Evolutionary conservation across 2,329 filamentous ascomycete species (phyloP).

Genomic region (Venturia pyrina): DNA sequence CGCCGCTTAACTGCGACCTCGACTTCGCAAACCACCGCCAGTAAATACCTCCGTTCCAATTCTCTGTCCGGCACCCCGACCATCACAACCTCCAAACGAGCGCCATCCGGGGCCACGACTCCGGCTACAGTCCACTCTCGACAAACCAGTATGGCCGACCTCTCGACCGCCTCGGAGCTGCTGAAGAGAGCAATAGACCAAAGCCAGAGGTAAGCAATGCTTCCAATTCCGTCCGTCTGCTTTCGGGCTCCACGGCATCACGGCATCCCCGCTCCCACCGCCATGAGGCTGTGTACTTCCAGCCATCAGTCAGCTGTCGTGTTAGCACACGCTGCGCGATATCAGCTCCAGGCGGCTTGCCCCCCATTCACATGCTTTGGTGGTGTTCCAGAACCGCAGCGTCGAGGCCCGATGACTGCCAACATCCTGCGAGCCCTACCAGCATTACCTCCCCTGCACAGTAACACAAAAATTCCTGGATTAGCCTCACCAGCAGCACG

Average conservation of each 20-base stretch:
- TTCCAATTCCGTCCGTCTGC: neutral
- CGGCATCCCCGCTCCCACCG: too few relatives aligned
- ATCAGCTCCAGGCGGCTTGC: neutral
- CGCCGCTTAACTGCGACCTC: neutral
- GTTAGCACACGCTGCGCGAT: neutral
- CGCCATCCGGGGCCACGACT: conserved; percentile 44
- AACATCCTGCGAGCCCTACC: conserved; percentile 15
- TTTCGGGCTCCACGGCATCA: neutral
- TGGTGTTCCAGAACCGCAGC: neutral
- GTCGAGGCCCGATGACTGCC: conserved; percentile 10
- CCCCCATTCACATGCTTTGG: conserved; percentile 5
- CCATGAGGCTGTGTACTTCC: neutral
- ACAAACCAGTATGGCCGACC: neutral
- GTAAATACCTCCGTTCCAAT: neutral
- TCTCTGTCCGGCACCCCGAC: neutral
- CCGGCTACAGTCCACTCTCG: conserved; percentile 16
- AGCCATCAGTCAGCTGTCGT: too few relatives aligned
- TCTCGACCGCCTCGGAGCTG: neutral
- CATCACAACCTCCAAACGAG: neutral
- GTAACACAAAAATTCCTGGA: conserved; percentile 24
- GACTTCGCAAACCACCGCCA: neutral
- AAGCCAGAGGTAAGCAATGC: conserved; percentile 8
- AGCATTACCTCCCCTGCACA: conserved; percentile 16
- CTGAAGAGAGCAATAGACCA: neutral
- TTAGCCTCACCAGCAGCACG: conserved; percentile 15